Evolutionary conservation across 163 green algal genomes (phyloP).

Genomic region (Chlorella variabilis): DNA sequence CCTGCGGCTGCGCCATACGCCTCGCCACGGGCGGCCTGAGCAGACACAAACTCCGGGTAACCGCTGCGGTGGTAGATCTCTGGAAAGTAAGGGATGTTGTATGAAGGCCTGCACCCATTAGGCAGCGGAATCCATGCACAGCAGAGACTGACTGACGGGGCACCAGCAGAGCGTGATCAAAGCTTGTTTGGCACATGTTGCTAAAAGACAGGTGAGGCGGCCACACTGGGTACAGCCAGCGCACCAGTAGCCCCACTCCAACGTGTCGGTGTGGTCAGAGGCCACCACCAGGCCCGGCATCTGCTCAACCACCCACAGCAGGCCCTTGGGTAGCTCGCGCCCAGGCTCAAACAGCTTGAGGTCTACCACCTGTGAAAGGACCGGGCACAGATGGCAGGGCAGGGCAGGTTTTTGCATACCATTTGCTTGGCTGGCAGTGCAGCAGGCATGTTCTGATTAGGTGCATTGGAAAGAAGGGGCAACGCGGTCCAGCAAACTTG

Average conservation of each 20-base stretch:
- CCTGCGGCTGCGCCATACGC: conserved; percentile 10
- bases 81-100: background rate
- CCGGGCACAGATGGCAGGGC: background rate
- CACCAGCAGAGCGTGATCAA: too few relatives aligned
- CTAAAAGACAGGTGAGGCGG: too few relatives aligned
- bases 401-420: background rate
- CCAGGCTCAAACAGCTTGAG: conserved; percentile 72
- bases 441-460: background rate
- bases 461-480: too few relatives aligned
- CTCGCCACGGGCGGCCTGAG: conserved; percentile 3
- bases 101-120: too few relatives aligned
- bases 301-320: conserved; percentile 77
- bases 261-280: conserved; percentile 61
- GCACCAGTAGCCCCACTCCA: conserved; percentile 74
- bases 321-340: conserved; percentile 57
- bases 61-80: conserved; percentile 22
- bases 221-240: too few relatives aligned
- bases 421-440: background rate
- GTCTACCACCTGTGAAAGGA: conserved; percentile 53
- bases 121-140: too few relatives aligned
- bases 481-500: background rate
- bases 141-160: too few relatives aligned
- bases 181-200: too few relatives aligned
- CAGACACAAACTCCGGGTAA: conserved; percentile 12
- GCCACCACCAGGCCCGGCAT: conserved; percentile 62